Evolutionary conservation across 2,329 filamentous ascomycete genomes (phyloP), one percentile per base, ranked within the genome.

Genomic region (Dendrostoma leiphaemia): DNA sequence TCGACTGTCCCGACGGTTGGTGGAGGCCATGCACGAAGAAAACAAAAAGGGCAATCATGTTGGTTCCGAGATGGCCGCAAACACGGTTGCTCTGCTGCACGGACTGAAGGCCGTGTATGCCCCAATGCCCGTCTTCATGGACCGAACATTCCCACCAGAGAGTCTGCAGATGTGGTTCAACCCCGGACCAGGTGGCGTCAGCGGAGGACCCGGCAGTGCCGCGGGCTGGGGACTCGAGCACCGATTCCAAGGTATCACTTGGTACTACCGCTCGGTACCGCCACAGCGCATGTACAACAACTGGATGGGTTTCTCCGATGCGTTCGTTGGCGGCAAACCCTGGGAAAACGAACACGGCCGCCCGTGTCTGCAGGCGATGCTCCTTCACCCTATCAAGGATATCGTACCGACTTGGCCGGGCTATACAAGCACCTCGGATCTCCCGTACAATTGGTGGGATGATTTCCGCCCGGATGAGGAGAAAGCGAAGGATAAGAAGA

Each of bases 81-180:
- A 88, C 52, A 87, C 87, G 0, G 81, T 87, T 24, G 84, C 88
- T 0, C 77, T 93, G 17, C 82, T 91, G 59, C 88, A 94, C 66
- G 89, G 90, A 6, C 75, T 92, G 46, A 93, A 93, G 71, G 84
- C 87, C 4, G 86, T 91, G 4, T 90, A 86, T 64, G 88, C 84
- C 10, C 89, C 89, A 10, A 89, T 92, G 68, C 89, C 89, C 1
- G 82, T 92, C 44, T 92, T 85, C 69, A 89, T 91, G 64, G 89
- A 93, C 69, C 82, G 88, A 57, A 81, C 87, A 47, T 91, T 88
- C 88, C 71, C 72, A 28, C 74, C 78, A 2, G 68, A 73, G 28
- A 78, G 78, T 56, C 67, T 85, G 26, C 75, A 76, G 28, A 76
- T 74, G 58, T 85, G 78, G 76, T 85, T 85, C 69, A 85, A 86